These are phyloP conservation scores for Ensete glaucum DNA, from an alignment of 176 grass and related monocot species.

Conservation along the genomic window DNA sequence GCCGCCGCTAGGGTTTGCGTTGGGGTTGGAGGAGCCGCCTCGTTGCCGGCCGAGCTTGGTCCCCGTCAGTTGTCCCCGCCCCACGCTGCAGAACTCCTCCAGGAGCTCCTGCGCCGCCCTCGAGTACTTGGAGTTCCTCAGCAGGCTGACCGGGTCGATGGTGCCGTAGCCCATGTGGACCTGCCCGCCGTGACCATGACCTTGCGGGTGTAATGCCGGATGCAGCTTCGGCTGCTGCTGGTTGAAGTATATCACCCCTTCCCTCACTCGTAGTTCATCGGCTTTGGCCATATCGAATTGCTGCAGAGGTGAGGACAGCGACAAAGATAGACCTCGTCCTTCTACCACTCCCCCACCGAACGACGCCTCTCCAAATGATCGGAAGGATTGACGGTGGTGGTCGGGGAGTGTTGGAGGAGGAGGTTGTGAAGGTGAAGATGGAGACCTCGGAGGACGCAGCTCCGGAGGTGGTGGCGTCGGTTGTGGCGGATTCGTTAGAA, in stretches of 20 bases:
- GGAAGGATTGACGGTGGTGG: constrained; percentile 25
- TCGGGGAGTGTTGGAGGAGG: constrained; percentile 39
- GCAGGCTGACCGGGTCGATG: constrained; percentile 17
- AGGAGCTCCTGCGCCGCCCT: constrained; percentile 19
- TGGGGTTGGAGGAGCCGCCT: background rate
- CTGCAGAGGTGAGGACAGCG: constrained; percentile 72
- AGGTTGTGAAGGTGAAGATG: constrained; percentile 43
- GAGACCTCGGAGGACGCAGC: constrained; percentile 24
- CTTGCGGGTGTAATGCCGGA: constrained; percentile 45
- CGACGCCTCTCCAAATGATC: constrained; percentile 39
- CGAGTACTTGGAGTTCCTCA: constrained; percentile 15
- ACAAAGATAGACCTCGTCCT: constrained; percentile 76
- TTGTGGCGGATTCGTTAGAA: constrained; percentile 7
- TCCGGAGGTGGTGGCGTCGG: background rate
- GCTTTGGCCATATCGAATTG: constrained; percentile 86
- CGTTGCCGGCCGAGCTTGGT: background rate
- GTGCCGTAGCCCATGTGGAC: constrained; percentile 60
- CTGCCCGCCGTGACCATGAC: constrained; percentile 12
- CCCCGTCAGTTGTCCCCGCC: constrained; percentile 61
- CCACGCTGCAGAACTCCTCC: constrained; percentile 54
- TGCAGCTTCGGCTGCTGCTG: constrained; percentile 35
- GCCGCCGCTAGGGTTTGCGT: constrained; percentile 36
- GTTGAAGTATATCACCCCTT: constrained; percentile 86
- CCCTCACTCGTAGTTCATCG: constrained; percentile 69
- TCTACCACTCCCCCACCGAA: constrained; percentile 41